Evolutionary conservation across 1,139 yeast genomes (phyloP).

Genomic region (Pichia sp.): DNA sequence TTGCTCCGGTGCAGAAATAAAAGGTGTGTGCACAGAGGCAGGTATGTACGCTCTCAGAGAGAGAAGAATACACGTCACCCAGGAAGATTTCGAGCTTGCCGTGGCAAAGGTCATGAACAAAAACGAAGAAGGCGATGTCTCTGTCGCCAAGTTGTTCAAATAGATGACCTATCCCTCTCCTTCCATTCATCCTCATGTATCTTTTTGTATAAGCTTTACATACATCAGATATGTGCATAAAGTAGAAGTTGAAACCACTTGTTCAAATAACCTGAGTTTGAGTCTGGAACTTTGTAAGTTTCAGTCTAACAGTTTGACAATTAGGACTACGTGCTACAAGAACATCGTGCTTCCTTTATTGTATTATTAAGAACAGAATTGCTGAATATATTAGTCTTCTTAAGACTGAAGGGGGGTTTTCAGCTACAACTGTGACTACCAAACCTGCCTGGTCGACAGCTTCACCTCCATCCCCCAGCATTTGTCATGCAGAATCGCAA

Average conservation of each 20-base stretch:
- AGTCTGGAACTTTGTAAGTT: too few relatives aligned
- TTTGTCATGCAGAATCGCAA: too few relatives aligned
- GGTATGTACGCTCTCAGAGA: slow-evolving; percentile 98
- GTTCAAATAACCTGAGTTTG: too few relatives aligned
- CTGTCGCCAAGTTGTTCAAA: slow-evolving; percentile 90
- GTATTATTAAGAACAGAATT: too few relatives aligned
- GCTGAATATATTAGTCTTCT: too few relatives aligned
- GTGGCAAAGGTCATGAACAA: slow-evolving; percentile 96
- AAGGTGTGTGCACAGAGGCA: slow-evolving; percentile 98
- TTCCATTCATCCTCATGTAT: neutral
- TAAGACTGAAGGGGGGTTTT: too few relatives aligned
- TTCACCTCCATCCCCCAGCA: too few relatives aligned
- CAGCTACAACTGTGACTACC: too few relatives aligned
- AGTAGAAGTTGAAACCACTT: neutral
- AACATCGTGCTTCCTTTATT: too few relatives aligned
- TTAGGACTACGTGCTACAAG: too few relatives aligned
- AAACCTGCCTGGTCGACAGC: too few relatives aligned
- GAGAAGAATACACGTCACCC: slow-evolving; percentile 95
- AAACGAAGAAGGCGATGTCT: slow-evolving; percentile 91
- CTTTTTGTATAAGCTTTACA: neutral
- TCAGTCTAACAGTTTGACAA: too few relatives aligned
- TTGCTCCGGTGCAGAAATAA: slow-evolving; percentile 97
- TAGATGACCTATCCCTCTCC: slow-evolving; percentile 31
- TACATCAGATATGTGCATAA: neutral
- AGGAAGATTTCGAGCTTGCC: slow-evolving; percentile 95